These are phyloP conservation scores for Colletotrichum agaves DNA, from an alignment of 2,329 filamentous ascomycete species.

Conservation along the genomic window DNA sequence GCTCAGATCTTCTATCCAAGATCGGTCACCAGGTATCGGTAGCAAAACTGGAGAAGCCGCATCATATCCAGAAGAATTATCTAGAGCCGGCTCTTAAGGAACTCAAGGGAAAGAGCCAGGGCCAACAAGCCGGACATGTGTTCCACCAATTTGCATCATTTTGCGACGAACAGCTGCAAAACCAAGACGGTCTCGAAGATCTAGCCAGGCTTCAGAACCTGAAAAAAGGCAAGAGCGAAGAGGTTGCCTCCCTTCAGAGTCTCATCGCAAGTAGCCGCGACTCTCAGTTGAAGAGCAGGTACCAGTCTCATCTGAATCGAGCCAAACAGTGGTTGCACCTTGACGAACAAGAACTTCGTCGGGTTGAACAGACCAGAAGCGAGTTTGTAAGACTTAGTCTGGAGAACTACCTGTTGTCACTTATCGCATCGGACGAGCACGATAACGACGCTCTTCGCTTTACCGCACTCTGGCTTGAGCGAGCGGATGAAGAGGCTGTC, in stretches of 20 bases:
- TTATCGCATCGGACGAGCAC: slow-evolving; percentile 87
- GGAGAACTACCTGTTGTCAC: slow-evolving; percentile 90
- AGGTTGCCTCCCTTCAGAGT: slow-evolving; percentile 78
- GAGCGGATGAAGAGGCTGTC: slow-evolving; percentile 78
- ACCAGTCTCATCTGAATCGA: slow-evolving; percentile 72
- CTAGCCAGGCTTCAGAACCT: slow-evolving; percentile 83
- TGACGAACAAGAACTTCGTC: slow-evolving; percentile 86
- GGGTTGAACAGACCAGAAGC: slow-evolving; percentile 79
- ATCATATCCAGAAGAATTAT: slow-evolving; percentile 88
- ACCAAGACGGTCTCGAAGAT: slow-evolving; percentile 85
- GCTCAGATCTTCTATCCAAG: slow-evolving; percentile 84
- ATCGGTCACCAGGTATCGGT: slow-evolving; percentile 90
- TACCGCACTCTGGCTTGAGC: slow-evolving; percentile 92
- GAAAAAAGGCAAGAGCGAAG: slow-evolving; percentile 81
- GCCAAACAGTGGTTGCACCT: slow-evolving; percentile 91
- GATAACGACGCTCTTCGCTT: slow-evolving; percentile 93
- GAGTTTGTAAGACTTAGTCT: slow-evolving; percentile 89
- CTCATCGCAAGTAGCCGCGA: slow-evolving; percentile 63
- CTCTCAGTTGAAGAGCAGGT: slow-evolving; percentile 63
- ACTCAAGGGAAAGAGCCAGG: slow-evolving; percentile 74
- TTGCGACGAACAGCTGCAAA: slow-evolving; percentile 93
- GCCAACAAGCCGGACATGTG: slow-evolving; percentile 83
- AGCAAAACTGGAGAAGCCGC: slow-evolving; percentile 89
- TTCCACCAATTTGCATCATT: slow-evolving; percentile 96
- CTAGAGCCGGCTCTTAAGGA: slow-evolving; percentile 86